Base-by-base conservation (phyloP, 75 land plant species). In the Azolla pinnata region DNA sequence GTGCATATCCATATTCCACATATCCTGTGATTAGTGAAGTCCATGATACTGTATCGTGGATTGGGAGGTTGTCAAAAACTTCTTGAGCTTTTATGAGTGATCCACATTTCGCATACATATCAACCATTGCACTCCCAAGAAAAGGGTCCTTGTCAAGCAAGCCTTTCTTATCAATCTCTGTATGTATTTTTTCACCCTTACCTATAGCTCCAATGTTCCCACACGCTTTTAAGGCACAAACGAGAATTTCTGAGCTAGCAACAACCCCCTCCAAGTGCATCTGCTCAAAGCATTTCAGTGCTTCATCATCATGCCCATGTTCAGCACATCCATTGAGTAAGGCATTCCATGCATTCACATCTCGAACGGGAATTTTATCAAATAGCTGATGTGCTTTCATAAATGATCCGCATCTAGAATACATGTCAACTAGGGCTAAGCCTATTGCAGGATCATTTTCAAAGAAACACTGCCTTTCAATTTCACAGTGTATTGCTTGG, bases 331-430 rank as follows among this genome's bases (percentile, higher is more conserved):
- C 28, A 30, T 17, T 26, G 16, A 81, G 63, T 80, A 81, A 69
- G 40, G 77, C 69, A 61, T 68, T 76, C 76, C 83, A 81, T 0
- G 76, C 10, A 33, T 69, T 55, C 9, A 63, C 54, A 45, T 65
- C 53, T 66, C 27, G 60, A 16, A 44, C 20, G 26, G 46, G 30
- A 0, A 66, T n/a, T 20, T 16, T 24, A 0, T 75, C 27, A 38
- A 80, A 75, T 9, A 80, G 45, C 53, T 35, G 9, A 4, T 60
- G 26, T 42, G 78, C 78, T 8, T 54, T 35, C 54, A 60, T 52
- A 1, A 71, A 23, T 18, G 38, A 61, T 1, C 82, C 78, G 51
- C 75, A 67, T 61, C 71, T 71, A n/a, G 64, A 62, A 47, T 75
- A 80, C 78, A 75, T 70, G 42, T 75, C 68, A 46, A 80, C 59